A percentile compares a stretch with the other conserved stretches of the same genome.
Evolutionary conservation across 805 yeast genomes (phyloP).

Genomic region (Ogataea haglerorum): DNA sequence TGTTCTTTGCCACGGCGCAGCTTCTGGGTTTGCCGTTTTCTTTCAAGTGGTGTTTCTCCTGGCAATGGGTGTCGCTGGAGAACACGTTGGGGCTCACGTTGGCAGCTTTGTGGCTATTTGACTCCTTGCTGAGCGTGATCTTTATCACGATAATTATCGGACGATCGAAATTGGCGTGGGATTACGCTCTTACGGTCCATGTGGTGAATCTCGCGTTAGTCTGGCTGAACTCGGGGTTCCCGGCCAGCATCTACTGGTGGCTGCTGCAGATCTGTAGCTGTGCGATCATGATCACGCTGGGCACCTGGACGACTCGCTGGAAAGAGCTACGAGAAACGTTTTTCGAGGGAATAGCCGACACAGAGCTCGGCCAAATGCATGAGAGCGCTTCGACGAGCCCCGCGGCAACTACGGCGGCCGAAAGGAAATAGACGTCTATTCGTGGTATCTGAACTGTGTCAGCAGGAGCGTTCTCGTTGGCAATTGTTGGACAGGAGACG

Average conservation of each 20-base stretch:
- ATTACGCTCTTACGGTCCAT: conserved; percentile 92
- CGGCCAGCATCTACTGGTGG: conserved; percentile 82
- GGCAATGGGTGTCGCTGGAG: conserved; percentile 69
- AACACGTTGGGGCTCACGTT: conserved; percentile 80
- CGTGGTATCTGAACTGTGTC: conserved; percentile 80
- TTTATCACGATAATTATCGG: conserved; percentile 88
- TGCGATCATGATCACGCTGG: conserved; percentile 66
- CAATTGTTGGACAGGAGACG: conserved; percentile 75
- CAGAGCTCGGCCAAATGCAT: conserved; percentile 41
- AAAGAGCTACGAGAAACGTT: conserved; percentile 84
- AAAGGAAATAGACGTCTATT: conserved; percentile 38
- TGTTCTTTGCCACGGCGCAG: conserved; percentile 62
- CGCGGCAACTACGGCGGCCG: conserved; percentile 9
- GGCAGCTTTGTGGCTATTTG: conserved; percentile 75
- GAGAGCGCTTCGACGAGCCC: conserved; percentile 9
- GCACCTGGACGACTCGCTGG: conserved; percentile 92
- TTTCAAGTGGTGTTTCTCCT: conserved; percentile 71
- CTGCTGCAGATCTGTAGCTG: conserved; percentile 66
- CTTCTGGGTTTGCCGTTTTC: conserved; percentile 70
- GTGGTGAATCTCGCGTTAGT: conserved; percentile 70
- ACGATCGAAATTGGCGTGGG: conserved; percentile 91
- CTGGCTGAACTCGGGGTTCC: conserved; percentile 65
- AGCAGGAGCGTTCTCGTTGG: conserved; percentile 73
- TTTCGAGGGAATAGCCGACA: conserved; percentile 76
- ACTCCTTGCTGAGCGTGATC: conserved; percentile 75